These are phyloP conservation scores for Exophiala bonariae DNA, from an alignment of 2,329 filamentous ascomycete genomes.

Conservation along the genomic window DNA sequence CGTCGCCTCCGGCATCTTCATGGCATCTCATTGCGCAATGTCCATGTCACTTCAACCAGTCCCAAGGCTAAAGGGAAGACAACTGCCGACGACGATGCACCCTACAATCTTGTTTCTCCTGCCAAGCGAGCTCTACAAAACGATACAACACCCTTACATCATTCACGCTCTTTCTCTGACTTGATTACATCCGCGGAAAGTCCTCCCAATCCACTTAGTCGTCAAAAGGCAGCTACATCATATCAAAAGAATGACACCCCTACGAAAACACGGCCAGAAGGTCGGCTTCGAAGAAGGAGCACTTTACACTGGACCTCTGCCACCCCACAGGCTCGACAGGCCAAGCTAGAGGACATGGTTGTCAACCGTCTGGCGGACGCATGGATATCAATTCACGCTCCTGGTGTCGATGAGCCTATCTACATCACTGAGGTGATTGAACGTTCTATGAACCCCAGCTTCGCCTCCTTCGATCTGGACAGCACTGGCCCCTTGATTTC, in stretches of 20 bases:
- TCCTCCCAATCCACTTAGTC: constrained; percentile 22
- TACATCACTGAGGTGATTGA: constrained; percentile 84
- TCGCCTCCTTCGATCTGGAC: constrained; percentile 77
- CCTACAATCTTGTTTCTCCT: constrained; percentile 65
- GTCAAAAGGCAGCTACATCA: constrained; percentile 21
- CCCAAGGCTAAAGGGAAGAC: constrained; percentile 58
- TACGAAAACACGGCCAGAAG: constrained; percentile 34
- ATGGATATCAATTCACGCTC: constrained; percentile 82
- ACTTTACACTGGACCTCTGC: constrained; percentile 65
- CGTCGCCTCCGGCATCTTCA: constrained; percentile 84
- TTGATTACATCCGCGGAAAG: constrained; percentile 18
- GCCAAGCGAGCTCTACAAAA: constrained; percentile 62
- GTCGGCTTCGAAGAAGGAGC: constrained; percentile 53
- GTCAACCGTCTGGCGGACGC: constrained; percentile 75
- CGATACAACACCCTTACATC: constrained; percentile 50
- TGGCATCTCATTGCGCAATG: constrained; percentile 82
- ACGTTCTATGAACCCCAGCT: constrained; percentile 86
- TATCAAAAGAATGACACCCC: constrained; percentile 25
- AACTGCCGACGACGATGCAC: constrained; percentile 73
- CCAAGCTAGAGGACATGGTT: constrained; percentile 71
- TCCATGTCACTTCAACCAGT: constrained; percentile 64
- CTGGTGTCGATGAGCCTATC: constrained; percentile 67
- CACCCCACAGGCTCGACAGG: constrained; percentile 64
- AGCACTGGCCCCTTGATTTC: constrained; percentile 63
- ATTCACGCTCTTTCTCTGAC: constrained; percentile 56